Percentiles rank a stretch among this genome's conserved stretches.
phyloP scores from a whole-genome alignment of 139 green algal genomes.

The Chlorella sp. region DNA sequence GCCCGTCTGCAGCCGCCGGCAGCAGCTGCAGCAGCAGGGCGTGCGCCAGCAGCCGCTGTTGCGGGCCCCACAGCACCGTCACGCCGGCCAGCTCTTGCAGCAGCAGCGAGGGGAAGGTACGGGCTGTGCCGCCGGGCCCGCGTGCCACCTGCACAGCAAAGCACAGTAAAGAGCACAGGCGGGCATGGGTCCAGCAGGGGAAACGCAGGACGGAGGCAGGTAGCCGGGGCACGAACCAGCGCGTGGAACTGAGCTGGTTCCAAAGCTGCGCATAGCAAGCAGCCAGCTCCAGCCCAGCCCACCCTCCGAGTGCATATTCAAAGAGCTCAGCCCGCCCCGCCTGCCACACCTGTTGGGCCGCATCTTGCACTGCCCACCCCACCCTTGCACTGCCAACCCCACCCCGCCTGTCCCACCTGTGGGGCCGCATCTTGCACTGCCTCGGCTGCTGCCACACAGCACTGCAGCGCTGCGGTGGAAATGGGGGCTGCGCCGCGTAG shows the following conservation, averaged over 20 bases:
- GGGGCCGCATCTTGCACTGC: slow-evolving; percentile 10
- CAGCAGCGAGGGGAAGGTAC: slow-evolving; percentile 48
- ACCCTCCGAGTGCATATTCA: neutral
- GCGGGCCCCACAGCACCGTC: slow-evolving; percentile 17
- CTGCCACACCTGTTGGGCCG: slow-evolving; percentile 20
- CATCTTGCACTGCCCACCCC: slow-evolving; percentile 5
- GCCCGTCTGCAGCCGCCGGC: slow-evolving; percentile 32
- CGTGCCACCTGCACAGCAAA: neutral
- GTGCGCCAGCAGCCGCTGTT: slow-evolving; percentile 51
- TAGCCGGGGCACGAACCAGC: too few relatives aligned
- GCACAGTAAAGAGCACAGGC: neutral
- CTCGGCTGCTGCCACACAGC: slow-evolving; percentile 38
- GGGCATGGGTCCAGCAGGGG: too few relatives aligned
- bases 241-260: too few relatives aligned
- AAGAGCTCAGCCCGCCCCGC: neutral
- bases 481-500: slow-evolving; percentile 29
- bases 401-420: slow-evolving; percentile 7
- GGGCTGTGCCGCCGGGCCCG: neutral
- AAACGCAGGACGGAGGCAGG: too few relatives aligned
- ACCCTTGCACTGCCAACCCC: too few relatives aligned
- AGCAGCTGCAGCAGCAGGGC: slow-evolving; percentile 42
- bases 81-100: slow-evolving; percentile 44
- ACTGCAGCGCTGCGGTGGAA: slow-evolving; percentile 45
- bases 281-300: neutral
- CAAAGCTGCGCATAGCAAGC: neutral